phyloP scores from a whole-genome alignment of 1,284 basidiomycete genomes.

The Naganishia sp. region DNA sequence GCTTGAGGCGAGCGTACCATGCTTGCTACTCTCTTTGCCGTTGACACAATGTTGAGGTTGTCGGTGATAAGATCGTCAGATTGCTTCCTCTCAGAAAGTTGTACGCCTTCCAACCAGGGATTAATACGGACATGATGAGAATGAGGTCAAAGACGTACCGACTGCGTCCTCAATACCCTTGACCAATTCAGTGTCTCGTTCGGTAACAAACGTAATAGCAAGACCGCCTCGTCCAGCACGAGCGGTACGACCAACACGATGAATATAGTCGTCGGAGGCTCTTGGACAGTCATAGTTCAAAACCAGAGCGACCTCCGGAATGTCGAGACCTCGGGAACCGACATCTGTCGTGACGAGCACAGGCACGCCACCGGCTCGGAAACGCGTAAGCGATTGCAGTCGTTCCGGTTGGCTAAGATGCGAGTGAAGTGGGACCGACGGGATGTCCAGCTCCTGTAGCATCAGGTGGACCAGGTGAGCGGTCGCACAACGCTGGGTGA shows the following conservation, averaged over 20 bases:
- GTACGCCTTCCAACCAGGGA: conserved; percentile 60
- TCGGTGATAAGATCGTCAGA: conserved; percentile 83
- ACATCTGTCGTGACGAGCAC: conserved; percentile 94
- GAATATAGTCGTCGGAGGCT: conserved; percentile 61
- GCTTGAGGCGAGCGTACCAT: conserved; percentile 65
- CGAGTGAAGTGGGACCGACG: conserved; percentile 88
- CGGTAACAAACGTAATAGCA: conserved; percentile 91
- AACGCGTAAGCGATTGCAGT: conserved; percentile 78
- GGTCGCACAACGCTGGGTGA: conserved; percentile 81
- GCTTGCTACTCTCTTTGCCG: conserved; percentile 87
- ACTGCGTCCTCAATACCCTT: conserved; percentile 70
- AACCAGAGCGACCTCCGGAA: conserved; percentile 91
- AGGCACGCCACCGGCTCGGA: conserved; percentile 82
- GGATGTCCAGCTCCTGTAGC: conserved; percentile 75
- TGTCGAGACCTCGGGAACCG: conserved; percentile 89
- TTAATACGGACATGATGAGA: too few species aligned
- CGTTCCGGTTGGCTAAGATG: conserved; percentile 84
- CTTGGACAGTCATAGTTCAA: conserved; percentile 93
- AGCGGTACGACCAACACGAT: conserved; percentile 76
- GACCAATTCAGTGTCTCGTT: conserved; percentile 84
- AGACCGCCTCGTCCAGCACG: conserved; percentile 87
- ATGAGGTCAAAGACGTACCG: neutral
- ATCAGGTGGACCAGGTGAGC: conserved; percentile 85
- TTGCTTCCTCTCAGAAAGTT: conserved; percentile 69
- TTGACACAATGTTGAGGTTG: conserved; percentile 81